Conservation (phyloP, 2,329 filamentous ascomycete species). For the Xenosphaeropsis pyriputrescens region DNA sequence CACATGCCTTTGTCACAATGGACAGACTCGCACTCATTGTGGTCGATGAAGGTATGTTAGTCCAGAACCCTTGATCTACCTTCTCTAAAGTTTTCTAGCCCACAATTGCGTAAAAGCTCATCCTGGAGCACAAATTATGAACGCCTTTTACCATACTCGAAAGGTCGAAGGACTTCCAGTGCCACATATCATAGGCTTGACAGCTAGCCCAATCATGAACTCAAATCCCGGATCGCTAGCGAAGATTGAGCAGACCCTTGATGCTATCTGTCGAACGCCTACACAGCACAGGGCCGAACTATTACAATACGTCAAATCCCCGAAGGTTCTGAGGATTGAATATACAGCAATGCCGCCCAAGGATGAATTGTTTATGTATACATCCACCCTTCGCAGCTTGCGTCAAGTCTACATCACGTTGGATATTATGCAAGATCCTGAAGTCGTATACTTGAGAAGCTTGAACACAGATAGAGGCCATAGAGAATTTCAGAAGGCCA, state of each 20-base stretch:
- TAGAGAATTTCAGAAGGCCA: conserved; percentile 21
- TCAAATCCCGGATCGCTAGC: conserved; percentile 14
- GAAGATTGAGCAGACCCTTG: conserved; percentile 38
- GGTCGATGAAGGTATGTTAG: conserved; percentile 42
- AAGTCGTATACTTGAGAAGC: conserved; percentile 30
- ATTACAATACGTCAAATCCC: conserved; percentile 1
- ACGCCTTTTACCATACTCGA: conserved; percentile 13
- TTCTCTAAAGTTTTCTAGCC: conserved; percentile 5
- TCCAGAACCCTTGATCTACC: background rate
- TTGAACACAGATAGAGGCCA: conserved; percentile 25
- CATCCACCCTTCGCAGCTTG: conserved; percentile 26
- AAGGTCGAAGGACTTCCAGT: conserved; percentile 3
- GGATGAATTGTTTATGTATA: background rate
- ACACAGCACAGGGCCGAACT: conserved; percentile 38
- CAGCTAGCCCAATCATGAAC: conserved; percentile 18
- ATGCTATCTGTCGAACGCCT: conserved; percentile 40
- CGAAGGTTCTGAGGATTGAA: conserved; percentile 1
- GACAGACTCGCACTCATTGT: conserved; percentile 35
- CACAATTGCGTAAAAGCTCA: conserved; percentile 17
- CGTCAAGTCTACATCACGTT: conserved; percentile 24
- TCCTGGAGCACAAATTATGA: conserved; percentile 17
- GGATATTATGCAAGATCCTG: conserved; percentile 46
- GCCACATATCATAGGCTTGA: conserved; percentile 17
- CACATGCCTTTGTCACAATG: conserved; percentile 42
- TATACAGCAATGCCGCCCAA: conserved; percentile 13